These are phyloP conservation scores for Cichorium intybus DNA, from an alignment of 140 eudicot genomes.

Conservation along the genomic window DNA sequence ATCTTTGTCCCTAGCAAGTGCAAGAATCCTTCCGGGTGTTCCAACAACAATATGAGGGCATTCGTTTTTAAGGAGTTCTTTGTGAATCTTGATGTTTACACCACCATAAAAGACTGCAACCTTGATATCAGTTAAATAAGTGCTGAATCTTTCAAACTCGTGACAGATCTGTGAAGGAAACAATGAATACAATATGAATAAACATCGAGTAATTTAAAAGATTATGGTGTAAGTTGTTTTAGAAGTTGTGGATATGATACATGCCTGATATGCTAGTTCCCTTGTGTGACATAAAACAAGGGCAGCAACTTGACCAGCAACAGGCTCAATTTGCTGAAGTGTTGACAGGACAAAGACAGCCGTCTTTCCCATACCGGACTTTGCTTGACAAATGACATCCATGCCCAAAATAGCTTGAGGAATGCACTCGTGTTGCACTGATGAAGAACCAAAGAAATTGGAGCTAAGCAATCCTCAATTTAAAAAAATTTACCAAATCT, in stretches of 20 bases:
- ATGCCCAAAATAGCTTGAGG: slow-evolving; percentile 98
- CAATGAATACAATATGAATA: slow-evolving; percentile 1
- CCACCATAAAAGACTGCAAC: slow-evolving; percentile 99
- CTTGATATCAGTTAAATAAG: slow-evolving; percentile 77
- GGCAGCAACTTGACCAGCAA: slow-evolving; percentile 96
- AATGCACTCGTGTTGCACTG: slow-evolving; percentile 97
- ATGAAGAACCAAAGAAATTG: slow-evolving; percentile 79
- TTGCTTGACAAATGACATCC: slow-evolving; percentile 99
- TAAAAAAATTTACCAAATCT: slow-evolving; percentile 55
- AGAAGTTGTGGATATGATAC: neutral
- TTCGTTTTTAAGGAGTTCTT: slow-evolving; percentile 89
- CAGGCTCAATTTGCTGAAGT: slow-evolving; percentile 93
- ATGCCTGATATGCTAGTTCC: slow-evolving; percentile 93
- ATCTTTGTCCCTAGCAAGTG: slow-evolving; percentile 82
- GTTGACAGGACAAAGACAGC: slow-evolving; percentile 95
- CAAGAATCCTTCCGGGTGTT: slow-evolving; percentile 92
- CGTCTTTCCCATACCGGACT: slow-evolving; percentile 97
- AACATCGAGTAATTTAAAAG: neutral
- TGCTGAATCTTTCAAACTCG: slow-evolving; percentile 94
- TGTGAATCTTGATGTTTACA: slow-evolving; percentile 88
- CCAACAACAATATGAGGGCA: slow-evolving; percentile 99
- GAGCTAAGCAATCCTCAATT: slow-evolving; percentile 78
- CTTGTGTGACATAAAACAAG: slow-evolving; percentile 95
- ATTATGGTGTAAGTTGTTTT: neutral
- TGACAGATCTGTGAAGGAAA: slow-evolving; percentile 67